Base-by-base conservation (phyloP, 371 early-diverging fungal genomes). In the Lichtheimia corymbifera region DNA sequence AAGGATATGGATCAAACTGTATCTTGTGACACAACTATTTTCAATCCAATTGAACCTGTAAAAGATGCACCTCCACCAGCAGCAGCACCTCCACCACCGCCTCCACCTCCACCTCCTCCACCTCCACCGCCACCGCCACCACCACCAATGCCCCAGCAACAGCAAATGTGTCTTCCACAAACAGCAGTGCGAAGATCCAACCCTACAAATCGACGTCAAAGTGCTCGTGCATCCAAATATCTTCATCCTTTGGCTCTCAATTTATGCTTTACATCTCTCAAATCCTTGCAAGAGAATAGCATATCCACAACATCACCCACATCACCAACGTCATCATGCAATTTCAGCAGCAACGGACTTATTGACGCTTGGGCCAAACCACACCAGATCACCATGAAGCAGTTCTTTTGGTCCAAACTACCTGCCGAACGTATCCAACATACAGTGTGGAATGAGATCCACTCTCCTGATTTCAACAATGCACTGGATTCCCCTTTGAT, bases 391-490 rank as follows among this genome's bases (percentile, higher is more conserved):
- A 72, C 72, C 0, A 72, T 68, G 64, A 72, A 72, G 69, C 86
- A 86, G 72, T 72, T 86, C 28, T 86, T 83, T 65, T 86, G 86
- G 86, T 83, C 84, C 63, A 86, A 86, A 30, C 58, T 86, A 41
- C 74, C 86, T 4, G 62, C 68, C 12, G 83, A 82, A 18, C 74
- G 78, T 18, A 81, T 86, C 44, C 70, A 72, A 2, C 74, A 80
- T 40, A 86, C 86, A 3, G 80, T 86, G 0, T 86, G 86, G 86
- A 72, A 77, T 24, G 84, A 86, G 27, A 77, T 86, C 14, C 56
- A 70, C 0, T 67, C 74, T 1, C 63, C 71, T 5, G 67, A 72
- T 18, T 42, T 66, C 22, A 50, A 64, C 4, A 43, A 62, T n/a
- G 67, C 68, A 7, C 49, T 72, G 24, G 73, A 72, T 45, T 72